Percentiles rank a stretch among this genome's conserved stretches.
phyloP scores from a whole-genome alignment of 805 yeast species.

The Geotrichum ghanense region DNA sequence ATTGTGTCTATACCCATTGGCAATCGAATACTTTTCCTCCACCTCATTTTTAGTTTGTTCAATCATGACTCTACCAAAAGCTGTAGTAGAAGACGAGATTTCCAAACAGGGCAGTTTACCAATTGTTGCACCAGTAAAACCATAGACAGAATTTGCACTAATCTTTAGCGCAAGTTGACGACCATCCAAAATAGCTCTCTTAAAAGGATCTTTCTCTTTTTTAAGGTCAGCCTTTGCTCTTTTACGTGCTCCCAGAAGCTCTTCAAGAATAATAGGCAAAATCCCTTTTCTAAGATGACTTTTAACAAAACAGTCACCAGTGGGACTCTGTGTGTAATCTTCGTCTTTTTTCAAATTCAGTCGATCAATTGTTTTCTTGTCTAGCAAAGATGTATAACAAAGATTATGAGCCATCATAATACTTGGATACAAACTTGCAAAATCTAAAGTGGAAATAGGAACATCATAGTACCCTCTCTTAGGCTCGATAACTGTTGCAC shows the following conservation, averaged over 20 bases:
- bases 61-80: slow-evolving; percentile 96
- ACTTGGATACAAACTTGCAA: slow-evolving; percentile 93
- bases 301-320: slow-evolving; percentile 68
- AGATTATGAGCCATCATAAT: slow-evolving; percentile 98
- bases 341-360: slow-evolving; percentile 51
- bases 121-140: slow-evolving; percentile 97
- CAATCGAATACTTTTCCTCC: slow-evolving; percentile 63
- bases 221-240: slow-evolving; percentile 84
- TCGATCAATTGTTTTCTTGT: slow-evolving; percentile 54
- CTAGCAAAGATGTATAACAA: slow-evolving; percentile 84
- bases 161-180: slow-evolving; percentile 92
- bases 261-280: slow-evolving; percentile 83
- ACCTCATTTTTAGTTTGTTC: slow-evolving; percentile 82
- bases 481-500: slow-evolving; percentile 99
- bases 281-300: slow-evolving; percentile 63
- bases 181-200: slow-evolving; percentile 88
- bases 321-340: slow-evolving; percentile 83
- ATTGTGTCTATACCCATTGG: slow-evolving; percentile 75
- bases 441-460: slow-evolving; percentile 96
- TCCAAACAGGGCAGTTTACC: slow-evolving; percentile 96
- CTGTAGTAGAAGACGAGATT: slow-evolving; percentile 89
- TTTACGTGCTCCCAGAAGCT: slow-evolving; percentile 83
- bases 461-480: slow-evolving; percentile 89
- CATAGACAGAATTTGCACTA: slow-evolving; percentile 97
- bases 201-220: slow-evolving; percentile 90